Base-by-base conservation (phyloP, 495 filamentous ascomycete genomes). In the Penicillium alfredii region DNA sequence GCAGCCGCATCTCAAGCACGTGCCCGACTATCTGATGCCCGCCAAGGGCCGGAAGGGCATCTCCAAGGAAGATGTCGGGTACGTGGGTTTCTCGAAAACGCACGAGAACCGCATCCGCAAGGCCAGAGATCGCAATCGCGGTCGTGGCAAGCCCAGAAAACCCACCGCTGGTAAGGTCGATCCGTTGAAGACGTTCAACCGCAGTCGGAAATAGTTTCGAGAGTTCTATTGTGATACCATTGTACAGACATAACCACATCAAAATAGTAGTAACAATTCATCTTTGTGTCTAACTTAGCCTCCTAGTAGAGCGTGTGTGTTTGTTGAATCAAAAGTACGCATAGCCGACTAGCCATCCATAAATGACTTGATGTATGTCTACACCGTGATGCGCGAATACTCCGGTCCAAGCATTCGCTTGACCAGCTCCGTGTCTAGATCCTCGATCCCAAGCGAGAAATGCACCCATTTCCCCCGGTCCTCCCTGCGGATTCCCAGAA, bases 1-100 rank as follows among this genome's bases (percentile, higher is more conserved):
- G 18, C 88, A 94, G 63, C 72, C 81, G 8, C 93, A 99, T 71
- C 62, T 99, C 39, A 94, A 86, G 61, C 88, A 97, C 66, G 86
- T 99, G 2, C 92, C 92, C 0, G 88, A 94, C 15, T 99, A 99
- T 62, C 62, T 99, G 30, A 72, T 99, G 50, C 92, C 92, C 0
- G 73, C 70, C 14, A 87, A 84, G 45, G 88, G 84, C 0, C 80
- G 76, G 49, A 78, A 78, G 45, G 81, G 69, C 2, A 57, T 87
- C 24, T 74, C 74, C 8, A 67, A 66, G 14, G 71, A 73, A 16
- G 69, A 80, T 30, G 65, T 82, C 19, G 78, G 81, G 1, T 90
- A 84, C 52, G 85, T 94, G 23, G 76, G 81, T 0, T 73, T 96
- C 45, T 67, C 74, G 47, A 94, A 87, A 66, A 61, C 67, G 12